phyloP scores from a whole-genome alignment of 441 rosid genomes.

The Populus tomentosa region DNA sequence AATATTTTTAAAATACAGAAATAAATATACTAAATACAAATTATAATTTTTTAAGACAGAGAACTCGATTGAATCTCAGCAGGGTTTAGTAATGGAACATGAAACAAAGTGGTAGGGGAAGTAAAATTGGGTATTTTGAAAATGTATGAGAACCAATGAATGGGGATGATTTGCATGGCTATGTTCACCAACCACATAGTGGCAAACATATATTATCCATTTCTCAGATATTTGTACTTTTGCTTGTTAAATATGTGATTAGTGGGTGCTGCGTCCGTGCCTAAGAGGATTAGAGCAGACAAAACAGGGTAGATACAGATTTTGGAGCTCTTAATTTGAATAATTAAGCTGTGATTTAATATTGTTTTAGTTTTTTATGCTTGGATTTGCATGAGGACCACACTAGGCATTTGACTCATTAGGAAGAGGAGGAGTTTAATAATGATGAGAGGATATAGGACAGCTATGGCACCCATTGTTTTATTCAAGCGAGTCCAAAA shows the following conservation, averaged over 20 bases:
- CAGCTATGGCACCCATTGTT: background rate
- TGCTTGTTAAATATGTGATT: background rate
- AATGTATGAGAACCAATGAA: background rate
- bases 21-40: no score
- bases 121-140: background rate
- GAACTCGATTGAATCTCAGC: no score
- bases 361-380: background rate
- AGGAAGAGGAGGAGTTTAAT: background rate
- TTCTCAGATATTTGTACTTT: background rate
- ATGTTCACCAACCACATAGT: background rate
- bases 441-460: background rate
- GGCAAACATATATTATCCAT: slow-evolving; percentile 1
- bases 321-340: background rate
- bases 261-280: slow-evolving; percentile 11
- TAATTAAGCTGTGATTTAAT: no score
- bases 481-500: background rate
- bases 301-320: background rate
- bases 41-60: no score
- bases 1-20: no score
- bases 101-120: background rate
- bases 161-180: background rate
- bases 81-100: background rate
- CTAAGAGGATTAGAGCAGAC: background rate
- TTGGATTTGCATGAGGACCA: background rate
- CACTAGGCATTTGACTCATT: background rate